Evolutionary conservation across 1,284 basidiomycete species (phyloP).

Genomic region (Tilletiaria anomala): DNA sequence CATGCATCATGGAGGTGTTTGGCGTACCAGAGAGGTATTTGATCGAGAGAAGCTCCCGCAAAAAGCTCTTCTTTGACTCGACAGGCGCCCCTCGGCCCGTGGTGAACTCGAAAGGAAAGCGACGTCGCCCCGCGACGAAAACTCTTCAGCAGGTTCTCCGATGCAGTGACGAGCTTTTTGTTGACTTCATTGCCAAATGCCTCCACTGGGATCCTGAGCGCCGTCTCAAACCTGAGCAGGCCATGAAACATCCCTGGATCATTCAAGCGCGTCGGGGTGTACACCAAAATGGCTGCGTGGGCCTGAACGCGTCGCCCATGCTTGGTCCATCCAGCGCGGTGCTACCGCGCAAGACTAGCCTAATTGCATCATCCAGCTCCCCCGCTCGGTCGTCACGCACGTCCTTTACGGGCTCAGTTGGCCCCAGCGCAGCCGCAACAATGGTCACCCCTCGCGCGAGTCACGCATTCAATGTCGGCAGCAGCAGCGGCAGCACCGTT

Average conservation of each 20-base stretch:
- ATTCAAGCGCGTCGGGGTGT: not conserved
- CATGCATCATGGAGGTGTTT: slow-evolving; percentile 98
- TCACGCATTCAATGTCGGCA: too few relatives aligned
- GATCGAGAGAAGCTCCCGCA: slow-evolving; percentile 80
- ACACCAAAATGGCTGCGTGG: not conserved
- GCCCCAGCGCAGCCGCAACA: too few relatives aligned
- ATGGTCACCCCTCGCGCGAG: too few relatives aligned
- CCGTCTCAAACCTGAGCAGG: slow-evolving; percentile 81
- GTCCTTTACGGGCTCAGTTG: too few relatives aligned
- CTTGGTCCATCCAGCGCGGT: too few relatives aligned
- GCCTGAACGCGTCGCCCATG: not conserved
- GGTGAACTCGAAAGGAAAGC: slow-evolving; percentile 88
- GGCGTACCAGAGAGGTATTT: slow-evolving; percentile 89
- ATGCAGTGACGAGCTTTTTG: slow-evolving; percentile 59
- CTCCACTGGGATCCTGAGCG: slow-evolving; percentile 95
- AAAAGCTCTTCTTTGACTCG: slow-evolving; percentile 91
- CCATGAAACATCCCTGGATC: slow-evolving; percentile 43
- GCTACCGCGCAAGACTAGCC: too few relatives aligned
- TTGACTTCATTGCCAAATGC: slow-evolving; percentile 76
- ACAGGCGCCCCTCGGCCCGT: slow-evolving; percentile 82
- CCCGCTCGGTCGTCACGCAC: not conserved
- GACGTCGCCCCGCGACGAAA: slow-evolving; percentile 78
- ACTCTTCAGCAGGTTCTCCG: slow-evolving; percentile 74
- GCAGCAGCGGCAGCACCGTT: too few relatives aligned
- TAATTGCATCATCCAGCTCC: not conserved